These are phyloP conservation scores for Candida golubevii DNA, from an alignment of 805 yeast genomes.

Conservation along the genomic window DNA sequence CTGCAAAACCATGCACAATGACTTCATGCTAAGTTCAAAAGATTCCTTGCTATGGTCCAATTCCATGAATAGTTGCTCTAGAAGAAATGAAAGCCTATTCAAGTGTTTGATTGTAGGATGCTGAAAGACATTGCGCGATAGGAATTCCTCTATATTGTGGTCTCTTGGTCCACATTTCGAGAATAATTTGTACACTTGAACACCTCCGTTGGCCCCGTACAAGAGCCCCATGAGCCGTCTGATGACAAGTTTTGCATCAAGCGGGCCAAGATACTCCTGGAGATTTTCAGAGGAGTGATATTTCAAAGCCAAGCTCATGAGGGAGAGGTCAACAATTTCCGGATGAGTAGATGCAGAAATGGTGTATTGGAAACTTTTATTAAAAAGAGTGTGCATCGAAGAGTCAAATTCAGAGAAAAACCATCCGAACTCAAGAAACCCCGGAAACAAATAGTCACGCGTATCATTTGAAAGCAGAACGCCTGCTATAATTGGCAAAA, in stretches of 20 bases:
- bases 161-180: slow-evolving; percentile 11
- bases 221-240: slow-evolving; percentile 19
- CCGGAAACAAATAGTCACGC: slow-evolving; percentile 28
- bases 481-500: slow-evolving; percentile 46
- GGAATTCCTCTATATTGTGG: slow-evolving; percentile 9
- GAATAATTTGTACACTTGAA: slow-evolving; percentile 18
- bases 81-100: slow-evolving; percentile 44
- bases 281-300: slow-evolving; percentile 23
- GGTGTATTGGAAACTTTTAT: slow-evolving; percentile 21
- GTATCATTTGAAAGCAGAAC: slow-evolving; percentile 34
- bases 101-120: slow-evolving; percentile 47
- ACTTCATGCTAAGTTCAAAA: slow-evolving; percentile 18
- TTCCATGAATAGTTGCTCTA: slow-evolving; percentile 32
- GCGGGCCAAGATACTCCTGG: slow-evolving; percentile 17
- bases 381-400: slow-evolving; percentile 25
- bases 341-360: slow-evolving; percentile 19
- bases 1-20: slow-evolving; percentile 21
- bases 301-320: slow-evolving; percentile 34
- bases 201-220: slow-evolving; percentile 12
- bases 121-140: slow-evolving; percentile 16
- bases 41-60: slow-evolving; percentile 14
- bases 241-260: slow-evolving; percentile 20
- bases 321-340: slow-evolving; percentile 25
- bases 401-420: slow-evolving; percentile 36
- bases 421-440: slow-evolving; percentile 24